Evolutionary conservation across 1,284 basidiomycete species (phyloP), one percentile per base, ranked within the genome.

Genomic region (Ustanciosporium gigantosporum): DNA sequence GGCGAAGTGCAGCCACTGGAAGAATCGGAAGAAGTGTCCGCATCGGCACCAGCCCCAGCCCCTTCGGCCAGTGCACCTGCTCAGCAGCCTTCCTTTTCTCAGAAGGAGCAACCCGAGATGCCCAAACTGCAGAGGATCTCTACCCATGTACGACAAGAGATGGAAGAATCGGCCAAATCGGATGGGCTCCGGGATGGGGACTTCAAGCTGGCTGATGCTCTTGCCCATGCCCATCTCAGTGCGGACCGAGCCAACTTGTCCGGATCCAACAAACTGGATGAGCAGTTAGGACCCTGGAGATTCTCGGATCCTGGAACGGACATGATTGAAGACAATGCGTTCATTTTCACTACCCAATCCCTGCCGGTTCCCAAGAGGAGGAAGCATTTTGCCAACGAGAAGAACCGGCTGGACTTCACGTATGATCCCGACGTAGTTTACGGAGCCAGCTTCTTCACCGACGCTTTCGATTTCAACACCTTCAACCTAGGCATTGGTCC

Each of bases 251-350:
- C 35, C 21, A 31, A 24, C 17, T 32, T 39, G 8, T 11, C 27
- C 11, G 27, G 27, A 29, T 29, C 27, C 27, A 29, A 29, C 27
- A 56, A 60, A 59, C 57, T 72, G 21, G 70, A 73, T 35, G 65
- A 69, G 9, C 46, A 70, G 57, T 56, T 80, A 0, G 80, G 80
- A 6, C 77, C 79, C 0, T 80, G 76, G 77, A 71, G 79, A 29
- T 81, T 79, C 40, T 52, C 65, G 1, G 76, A 79, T 38, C 74
- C 77, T 4, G 64, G 60, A 1, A 67, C 74, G 3, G 79, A 81
- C 50, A 74, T 78, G 47, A 65, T 79, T 27, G 80, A 81, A 57
- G 80, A 80, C 68, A 79, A 80, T 37, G 76, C 74, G 0, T 81
- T 81, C 46, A 74, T 80, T 23, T 80, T 80, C 41, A 70, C 74